Conservation (phyloP, 2,329 filamentous ascomycete genomes). For the Hypoxylon sp. region DNA sequence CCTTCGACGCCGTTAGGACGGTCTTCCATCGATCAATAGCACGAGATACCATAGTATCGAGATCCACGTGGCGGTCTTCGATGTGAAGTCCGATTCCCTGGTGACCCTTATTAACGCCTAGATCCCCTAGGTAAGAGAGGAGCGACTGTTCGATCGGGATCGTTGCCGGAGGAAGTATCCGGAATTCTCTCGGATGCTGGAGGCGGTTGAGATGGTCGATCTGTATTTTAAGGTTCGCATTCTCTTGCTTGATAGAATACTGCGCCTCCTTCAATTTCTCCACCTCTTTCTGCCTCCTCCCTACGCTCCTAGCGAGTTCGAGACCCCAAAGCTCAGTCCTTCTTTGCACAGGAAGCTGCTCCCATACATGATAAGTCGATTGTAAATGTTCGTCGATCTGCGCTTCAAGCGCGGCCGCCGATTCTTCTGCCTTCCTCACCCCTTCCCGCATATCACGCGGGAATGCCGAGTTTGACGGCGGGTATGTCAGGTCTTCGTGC, state of each 20-base stretch:
- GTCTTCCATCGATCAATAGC: conserved; percentile 73
- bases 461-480: conserved; percentile 56
- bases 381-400: conserved; percentile 80
- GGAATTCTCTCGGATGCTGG: conserved; percentile 72
- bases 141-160: conserved; percentile 65
- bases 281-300: conserved; percentile 67
- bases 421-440: conserved; percentile 62
- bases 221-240: conserved; percentile 67
- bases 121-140: conserved; percentile 61
- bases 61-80: conserved; percentile 65
- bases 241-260: conserved; percentile 67
- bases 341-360: conserved; percentile 67
- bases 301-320: conserved; percentile 71
- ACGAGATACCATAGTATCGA: conserved; percentile 64
- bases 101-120: conserved; percentile 56
- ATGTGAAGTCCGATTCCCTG: conserved; percentile 60
- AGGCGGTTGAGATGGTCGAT: conserved; percentile 69
- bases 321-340: conserved; percentile 71
- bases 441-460: conserved; percentile 61
- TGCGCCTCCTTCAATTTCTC: conserved; percentile 65
- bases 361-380: conserved; percentile 84
- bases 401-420: conserved; percentile 72
- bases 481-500: conserved; percentile 65
- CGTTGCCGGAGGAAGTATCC: conserved; percentile 63
- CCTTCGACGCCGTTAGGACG: conserved; percentile 66